Percentiles rank a stretch among this genome's conserved stretches.
Evolutionary conservation across 2,329 filamentous ascomycete genomes (phyloP).

Genomic region (Xylariaceae sp.): DNA sequence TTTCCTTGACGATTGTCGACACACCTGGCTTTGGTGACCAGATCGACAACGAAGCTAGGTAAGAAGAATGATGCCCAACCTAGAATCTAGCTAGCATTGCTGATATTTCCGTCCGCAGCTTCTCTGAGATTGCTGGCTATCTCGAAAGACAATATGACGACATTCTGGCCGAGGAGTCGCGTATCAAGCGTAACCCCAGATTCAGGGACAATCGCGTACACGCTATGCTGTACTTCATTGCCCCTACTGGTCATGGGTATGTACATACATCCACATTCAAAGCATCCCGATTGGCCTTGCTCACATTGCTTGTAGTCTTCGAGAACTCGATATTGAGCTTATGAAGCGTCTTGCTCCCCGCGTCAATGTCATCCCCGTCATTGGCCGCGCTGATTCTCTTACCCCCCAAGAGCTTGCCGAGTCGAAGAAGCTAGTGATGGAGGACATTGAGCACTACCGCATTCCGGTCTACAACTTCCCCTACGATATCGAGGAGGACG

Average conservation of each 20-base stretch:
- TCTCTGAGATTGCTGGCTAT: constrained; percentile 95
- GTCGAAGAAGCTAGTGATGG: constrained; percentile 99
- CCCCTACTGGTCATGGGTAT: constrained; percentile 90
- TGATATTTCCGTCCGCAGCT: constrained; percentile 48
- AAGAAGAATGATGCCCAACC: constrained; percentile 28
- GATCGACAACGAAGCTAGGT: constrained; percentile 98
- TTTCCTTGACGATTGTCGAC: constrained; percentile 96
- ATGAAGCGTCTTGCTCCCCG: constrained; percentile 98
- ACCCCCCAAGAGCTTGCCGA: constrained; percentile 95
- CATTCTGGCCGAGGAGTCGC: constrained; percentile 97
- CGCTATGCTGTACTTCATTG: constrained; percentile 98
- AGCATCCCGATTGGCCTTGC: constrained; percentile 1
- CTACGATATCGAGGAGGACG: constrained; percentile 98
- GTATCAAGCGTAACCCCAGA: constrained; percentile 99
- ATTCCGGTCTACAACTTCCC: constrained; percentile 99
- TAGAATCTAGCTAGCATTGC: constrained; percentile 1
- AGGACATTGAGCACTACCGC: constrained; percentile 99
- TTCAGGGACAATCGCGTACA: constrained; percentile 99
- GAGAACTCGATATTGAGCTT: constrained; percentile 97
- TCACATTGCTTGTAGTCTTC: constrained; percentile 57
- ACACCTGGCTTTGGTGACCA: constrained; percentile 98
- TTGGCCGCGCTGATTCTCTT: constrained; percentile 95
- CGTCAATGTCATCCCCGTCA: constrained; percentile 98
- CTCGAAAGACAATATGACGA: constrained; percentile 99
- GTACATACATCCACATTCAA: constrained; percentile 28